These are phyloP conservation scores for Eucalyptus sp. DNA, from an alignment of 345 rosid genomes.

Conservation along the genomic window DNA sequence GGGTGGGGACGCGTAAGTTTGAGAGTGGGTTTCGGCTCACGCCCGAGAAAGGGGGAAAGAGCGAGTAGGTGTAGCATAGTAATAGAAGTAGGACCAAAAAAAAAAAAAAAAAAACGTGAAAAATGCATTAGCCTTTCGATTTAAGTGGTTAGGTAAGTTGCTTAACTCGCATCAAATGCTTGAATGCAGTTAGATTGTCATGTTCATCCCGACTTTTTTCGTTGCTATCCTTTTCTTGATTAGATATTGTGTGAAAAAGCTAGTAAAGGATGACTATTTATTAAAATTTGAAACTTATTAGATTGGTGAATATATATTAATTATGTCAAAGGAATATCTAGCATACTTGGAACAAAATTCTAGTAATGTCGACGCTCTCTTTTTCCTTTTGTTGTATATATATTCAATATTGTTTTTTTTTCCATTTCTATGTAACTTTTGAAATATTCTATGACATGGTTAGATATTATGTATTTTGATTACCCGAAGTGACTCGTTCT, in stretches of 20 bases:
- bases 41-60: too few species aligned
- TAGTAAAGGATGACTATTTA: neutral
- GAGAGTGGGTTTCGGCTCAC: too few species aligned
- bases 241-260: neutral
- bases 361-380: rapidly evolving
- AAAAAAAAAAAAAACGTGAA: too few species aligned
- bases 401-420: neutral
- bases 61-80: too few species aligned
- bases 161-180: neutral
- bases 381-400: neutral
- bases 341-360: neutral
- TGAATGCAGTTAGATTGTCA: neutral
- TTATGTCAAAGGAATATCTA: neutral
- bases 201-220: neutral
- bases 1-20: too few species aligned
- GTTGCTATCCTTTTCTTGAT: neutral
- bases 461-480: neutral
- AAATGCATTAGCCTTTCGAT: neutral
- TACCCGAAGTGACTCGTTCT: neutral
- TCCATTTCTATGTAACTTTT: neutral
- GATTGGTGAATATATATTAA: neutral
- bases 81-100: too few species aligned
- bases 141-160: neutral
- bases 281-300: neutral
- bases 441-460: neutral